Base-by-base conservation (phyloP, 257 asterid genomes). In the Salvia miltiorrhiza region DNA sequence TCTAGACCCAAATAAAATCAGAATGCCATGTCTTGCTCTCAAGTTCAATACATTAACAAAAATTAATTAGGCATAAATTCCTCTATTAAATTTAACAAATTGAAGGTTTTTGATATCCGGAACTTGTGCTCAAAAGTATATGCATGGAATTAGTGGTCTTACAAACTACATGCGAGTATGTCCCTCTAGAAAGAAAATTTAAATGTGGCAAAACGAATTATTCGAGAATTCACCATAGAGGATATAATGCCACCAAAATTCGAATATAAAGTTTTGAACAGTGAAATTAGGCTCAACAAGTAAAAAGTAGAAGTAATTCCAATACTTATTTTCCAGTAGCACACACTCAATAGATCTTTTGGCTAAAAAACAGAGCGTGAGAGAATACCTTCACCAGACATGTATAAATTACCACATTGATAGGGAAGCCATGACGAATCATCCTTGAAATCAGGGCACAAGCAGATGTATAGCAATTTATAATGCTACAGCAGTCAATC, bases 351-450 rank as follows among this genome's bases (percentile, higher is more conserved):
- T 11, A 43, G 3, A 44, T 50, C 61, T 21, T 53, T 28, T 53
- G 49, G 56, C 16, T 53, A 17, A 60, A 39, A n/a, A 65, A 24
- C 19, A 48, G 67, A 67, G 66, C 8, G 21, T n/a, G 59, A 39
- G 30, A 35, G 55, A 60, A 26, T 80, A 93, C 97, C 98, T 90
- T 90, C 50, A 83, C 77, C 66, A 93, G 82, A 62, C 79, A 24
- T 55, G 95, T 84, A 79, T 85, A 87, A 71, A 87, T 76, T 45
- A 81, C 75, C 59, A 70, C 79, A 59, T 75, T 48, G 19, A 82
- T 78, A 77, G 33, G 41, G 75, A 76, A 85, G 69, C 98, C 97
- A 64, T 69, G 73, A 58, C 94, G 95, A 37, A 88, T 87, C 95
- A 90, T 87, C 87, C 81, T 64, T 9, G 95, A 87, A 48, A 85